Conservation (phyloP, 371 early-diverging fungal species). For the Cladochytrium tenue region DNA sequence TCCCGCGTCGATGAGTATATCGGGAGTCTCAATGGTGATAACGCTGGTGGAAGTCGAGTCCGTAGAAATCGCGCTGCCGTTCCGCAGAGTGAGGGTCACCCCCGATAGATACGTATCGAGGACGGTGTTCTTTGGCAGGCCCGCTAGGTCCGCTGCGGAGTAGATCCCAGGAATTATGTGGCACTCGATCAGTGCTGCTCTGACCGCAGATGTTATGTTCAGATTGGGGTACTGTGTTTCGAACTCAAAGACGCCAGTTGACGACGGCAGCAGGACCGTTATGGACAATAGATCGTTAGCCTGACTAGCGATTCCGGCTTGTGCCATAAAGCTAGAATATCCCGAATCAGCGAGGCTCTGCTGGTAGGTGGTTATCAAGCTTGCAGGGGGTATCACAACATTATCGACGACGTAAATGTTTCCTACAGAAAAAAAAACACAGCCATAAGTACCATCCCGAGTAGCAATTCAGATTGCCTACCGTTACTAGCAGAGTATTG, state of each 20-base stretch:
- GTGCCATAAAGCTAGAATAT: slow-evolving; percentile 9
- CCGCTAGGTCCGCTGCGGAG: slow-evolving; percentile 11
- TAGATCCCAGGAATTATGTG: slow-evolving; percentile 27
- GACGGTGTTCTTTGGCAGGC: background rate
- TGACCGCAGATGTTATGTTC: background rate
- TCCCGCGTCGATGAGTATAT: slow-evolving; percentile 29
- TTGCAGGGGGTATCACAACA: slow-evolving; percentile 22
- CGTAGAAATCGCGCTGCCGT: slow-evolving; percentile 1
- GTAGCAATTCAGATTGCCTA: background rate
- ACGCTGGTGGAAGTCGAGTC: background rate
- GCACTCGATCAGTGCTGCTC: slow-evolving; percentile 18
- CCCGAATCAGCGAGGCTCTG: slow-evolving; percentile 7
- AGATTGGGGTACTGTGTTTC: background rate
- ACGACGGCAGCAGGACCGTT: slow-evolving; percentile 24
- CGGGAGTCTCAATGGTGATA: slow-evolving; percentile 17
- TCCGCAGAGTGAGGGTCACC: slow-evolving; percentile 1
- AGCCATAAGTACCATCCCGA: too few species aligned
- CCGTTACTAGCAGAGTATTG: background rate
- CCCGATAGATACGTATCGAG: slow-evolving; percentile 13
- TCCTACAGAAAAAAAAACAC: slow-evolving; percentile 11
- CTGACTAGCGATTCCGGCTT: background rate
- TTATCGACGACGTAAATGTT: slow-evolving; percentile 24
- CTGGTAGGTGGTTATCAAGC: slow-evolving; percentile 11
- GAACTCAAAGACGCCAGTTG: slow-evolving; percentile 16
- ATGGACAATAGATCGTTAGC: slow-evolving; percentile 13